Evolutionary conservation across 768 basidiomycete species (phyloP).

Genomic region (Tricholoma sp.): DNA sequence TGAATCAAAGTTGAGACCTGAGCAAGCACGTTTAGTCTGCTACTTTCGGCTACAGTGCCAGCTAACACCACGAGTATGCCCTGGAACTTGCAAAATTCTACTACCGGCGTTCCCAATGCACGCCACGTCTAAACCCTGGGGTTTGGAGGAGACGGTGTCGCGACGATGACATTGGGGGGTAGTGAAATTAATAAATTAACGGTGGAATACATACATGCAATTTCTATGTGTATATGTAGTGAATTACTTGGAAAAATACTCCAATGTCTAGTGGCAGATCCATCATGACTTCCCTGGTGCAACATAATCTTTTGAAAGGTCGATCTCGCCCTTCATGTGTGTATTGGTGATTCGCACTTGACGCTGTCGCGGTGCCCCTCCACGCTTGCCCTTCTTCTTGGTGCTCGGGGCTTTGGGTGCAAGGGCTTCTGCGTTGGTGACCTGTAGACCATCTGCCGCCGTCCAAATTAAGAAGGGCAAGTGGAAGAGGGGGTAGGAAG

Average conservation of each 20-base stretch:
- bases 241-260: not conserved
- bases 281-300: conserved; percentile 30
- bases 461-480: conserved; percentile 8
- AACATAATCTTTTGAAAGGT: conserved; percentile 70
- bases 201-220: not conserved
- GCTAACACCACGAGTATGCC: too few species aligned
- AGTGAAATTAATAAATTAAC: not conserved
- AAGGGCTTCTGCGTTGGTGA: conserved; percentile 61
- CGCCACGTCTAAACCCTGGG: too few species aligned
- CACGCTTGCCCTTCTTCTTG: conserved; percentile 81
- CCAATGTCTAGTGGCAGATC: not conserved
- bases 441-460: conserved; percentile 68
- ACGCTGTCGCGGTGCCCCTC: conserved; percentile 65
- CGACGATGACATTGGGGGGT: not conserved
- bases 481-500: conserved; percentile 2
- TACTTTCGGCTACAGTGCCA: too few species aligned
- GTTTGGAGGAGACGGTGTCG: too few species aligned
- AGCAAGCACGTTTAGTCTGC: not conserved
- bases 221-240: not conserved
- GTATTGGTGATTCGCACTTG: conserved; percentile 84
- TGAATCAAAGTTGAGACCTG: conserved; percentile 10
- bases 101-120: too few species aligned
- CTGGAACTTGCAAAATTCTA: too few species aligned
- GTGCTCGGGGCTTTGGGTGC: conserved; percentile 47
- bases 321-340: conserved; percentile 82